A percentile compares a stretch with the other conserved stretches of the same genome.
These are phyloP conservation scores for Iberis amara DNA, from an alignment of 441 rosid genomes.

Conservation along the genomic window DNA sequence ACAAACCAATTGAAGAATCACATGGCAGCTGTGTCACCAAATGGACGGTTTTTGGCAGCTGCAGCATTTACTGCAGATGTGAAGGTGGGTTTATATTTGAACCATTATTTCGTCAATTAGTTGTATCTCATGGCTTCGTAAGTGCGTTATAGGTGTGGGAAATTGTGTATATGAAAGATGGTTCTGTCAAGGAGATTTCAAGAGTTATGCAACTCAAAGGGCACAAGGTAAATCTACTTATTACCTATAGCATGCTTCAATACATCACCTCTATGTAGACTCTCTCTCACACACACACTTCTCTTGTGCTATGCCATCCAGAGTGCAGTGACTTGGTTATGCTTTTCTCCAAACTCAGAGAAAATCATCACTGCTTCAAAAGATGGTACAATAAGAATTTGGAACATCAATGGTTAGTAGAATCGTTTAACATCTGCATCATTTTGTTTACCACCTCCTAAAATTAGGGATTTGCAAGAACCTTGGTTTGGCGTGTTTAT, in stretches of 20 bases:
- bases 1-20: conserved; percentile 92
- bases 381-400: conserved; percentile 81
- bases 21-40: conserved; percentile 87
- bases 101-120: background rate
- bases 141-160: conserved; percentile 64
- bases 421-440: conserved; percentile 3
- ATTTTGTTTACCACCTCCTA: background rate
- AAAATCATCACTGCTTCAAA: conserved; percentile 90
- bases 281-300: conserved; percentile 5
- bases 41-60: conserved; percentile 96
- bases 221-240: conserved; percentile 56
- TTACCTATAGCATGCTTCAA: conserved; percentile 6
- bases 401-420: conserved; percentile 90
- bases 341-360: conserved; percentile 85
- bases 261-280: conserved; percentile 2
- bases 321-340: conserved; percentile 76
- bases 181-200: conserved; percentile 81
- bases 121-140: conserved; percentile 13
- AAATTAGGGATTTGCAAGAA: background rate
- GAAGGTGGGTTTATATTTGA: conserved; percentile 38
- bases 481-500: background rate
- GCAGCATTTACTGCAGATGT: conserved; percentile 99
- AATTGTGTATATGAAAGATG: conserved; percentile 88
- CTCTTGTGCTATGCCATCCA: conserved; percentile 23
- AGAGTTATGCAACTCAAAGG: conserved; percentile 97